A percentile compares a stretch with the other conserved stretches of the same genome.
These are phyloP conservation scores for Scenedesmus sp. DNA, from an alignment of 163 green algal species.

Conservation along the genomic window DNA sequence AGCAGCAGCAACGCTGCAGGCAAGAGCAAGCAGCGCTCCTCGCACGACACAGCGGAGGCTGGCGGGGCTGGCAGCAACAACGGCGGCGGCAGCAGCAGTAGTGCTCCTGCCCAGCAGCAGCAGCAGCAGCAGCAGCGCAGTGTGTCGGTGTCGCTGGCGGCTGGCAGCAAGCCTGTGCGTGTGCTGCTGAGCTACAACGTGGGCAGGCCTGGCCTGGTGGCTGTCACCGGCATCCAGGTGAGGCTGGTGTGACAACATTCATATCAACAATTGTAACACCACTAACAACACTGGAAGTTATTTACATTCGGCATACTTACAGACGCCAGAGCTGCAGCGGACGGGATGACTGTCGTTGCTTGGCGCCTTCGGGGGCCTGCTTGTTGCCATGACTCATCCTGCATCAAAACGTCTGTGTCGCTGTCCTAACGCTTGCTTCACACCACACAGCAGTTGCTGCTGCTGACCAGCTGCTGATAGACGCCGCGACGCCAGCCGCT, in stretches of 20 bases:
- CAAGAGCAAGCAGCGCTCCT: neutral
- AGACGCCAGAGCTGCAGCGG: too few species aligned
- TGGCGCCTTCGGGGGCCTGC: too few species aligned
- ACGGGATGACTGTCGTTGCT: too few species aligned
- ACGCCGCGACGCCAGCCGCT: too few species aligned
- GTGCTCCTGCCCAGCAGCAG: neutral
- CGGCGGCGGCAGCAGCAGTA: slow-evolving; percentile 19
- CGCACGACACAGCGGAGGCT: neutral
- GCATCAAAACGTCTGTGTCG: too few species aligned
- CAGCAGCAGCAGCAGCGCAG: slow-evolving; percentile 37
- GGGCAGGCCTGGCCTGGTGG: slow-evolving; percentile 44
- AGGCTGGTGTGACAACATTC: neutral
- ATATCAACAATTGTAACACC: too few species aligned
- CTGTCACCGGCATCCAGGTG: slow-evolving; percentile 55
- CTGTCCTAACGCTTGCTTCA: too few species aligned
- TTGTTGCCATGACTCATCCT: too few species aligned
- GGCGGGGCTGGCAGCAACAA: neutral
- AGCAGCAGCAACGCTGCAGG: neutral
- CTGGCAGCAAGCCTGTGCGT: slow-evolving; percentile 55
- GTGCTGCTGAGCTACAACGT: slow-evolving; percentile 56
- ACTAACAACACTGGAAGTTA: too few species aligned
- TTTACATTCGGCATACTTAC: too few species aligned
- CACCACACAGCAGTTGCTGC: too few species aligned
- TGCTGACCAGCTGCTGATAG: too few species aligned
- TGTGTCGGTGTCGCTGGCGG: slow-evolving; percentile 55